phyloP scores from a whole-genome alignment of 2,329 filamentous ascomycete genomes.

The Gyromitra esculenta region DNA sequence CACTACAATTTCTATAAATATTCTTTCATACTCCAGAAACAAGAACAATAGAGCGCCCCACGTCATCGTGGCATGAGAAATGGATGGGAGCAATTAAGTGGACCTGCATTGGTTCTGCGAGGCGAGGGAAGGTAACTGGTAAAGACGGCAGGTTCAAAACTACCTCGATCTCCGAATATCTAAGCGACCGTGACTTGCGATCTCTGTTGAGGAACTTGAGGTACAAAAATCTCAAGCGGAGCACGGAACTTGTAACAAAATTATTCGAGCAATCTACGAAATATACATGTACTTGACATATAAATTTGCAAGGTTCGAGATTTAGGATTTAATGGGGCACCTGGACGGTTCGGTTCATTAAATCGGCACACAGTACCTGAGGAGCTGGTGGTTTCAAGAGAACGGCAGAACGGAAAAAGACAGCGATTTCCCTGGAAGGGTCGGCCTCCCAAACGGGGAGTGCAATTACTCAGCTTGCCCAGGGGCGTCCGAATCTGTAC shows the following conservation, averaged over 20 bases:
- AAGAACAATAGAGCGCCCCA: slow-evolving; percentile 29
- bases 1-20: slow-evolving; percentile 39
- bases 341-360: background rate
- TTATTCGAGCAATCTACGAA: background rate
- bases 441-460: slow-evolving; percentile 13
- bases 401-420: slow-evolving; percentile 24
- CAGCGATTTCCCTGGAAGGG: slow-evolving; percentile 29
- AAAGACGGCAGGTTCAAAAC: slow-evolving; percentile 7
- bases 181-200: slow-evolving; percentile 18
- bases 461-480: slow-evolving; percentile 14
- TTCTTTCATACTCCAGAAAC: background rate
- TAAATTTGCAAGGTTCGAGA: slow-evolving; percentile 14
- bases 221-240: background rate
- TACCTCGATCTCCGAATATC: slow-evolving; percentile 1
- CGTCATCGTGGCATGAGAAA: slow-evolving; percentile 36
- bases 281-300: background rate
- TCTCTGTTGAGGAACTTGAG: background rate
- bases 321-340: background rate
- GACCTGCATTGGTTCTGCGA: slow-evolving; percentile 23
- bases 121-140: slow-evolving; percentile 13
- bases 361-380: background rate
- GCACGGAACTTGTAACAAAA: background rate
- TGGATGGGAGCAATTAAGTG: slow-evolving; percentile 15
- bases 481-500: slow-evolving; percentile 14
- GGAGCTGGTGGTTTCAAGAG: slow-evolving; percentile 28